Percentiles rank a stretch among this genome's conserved stretches.
Evolutionary conservation across 108 stramenopile species (phyloP).

Genomic region (Aurantiochytrium sp.): DNA sequence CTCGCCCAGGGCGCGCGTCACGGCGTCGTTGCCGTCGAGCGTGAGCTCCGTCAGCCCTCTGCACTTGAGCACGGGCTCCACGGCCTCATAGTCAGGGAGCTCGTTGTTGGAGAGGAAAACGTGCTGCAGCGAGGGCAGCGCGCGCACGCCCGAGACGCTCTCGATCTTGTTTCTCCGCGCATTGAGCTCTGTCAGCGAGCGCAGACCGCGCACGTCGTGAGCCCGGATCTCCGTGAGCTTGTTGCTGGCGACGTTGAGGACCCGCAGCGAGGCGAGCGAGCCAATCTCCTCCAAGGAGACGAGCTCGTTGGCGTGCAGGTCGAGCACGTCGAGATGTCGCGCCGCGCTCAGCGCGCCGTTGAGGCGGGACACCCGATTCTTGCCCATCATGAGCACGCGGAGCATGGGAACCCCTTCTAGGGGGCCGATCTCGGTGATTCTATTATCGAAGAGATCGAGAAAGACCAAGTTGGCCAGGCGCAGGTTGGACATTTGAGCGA

Average conservation of each 20-base stretch:
- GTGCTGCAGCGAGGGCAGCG: conserved; percentile 45
- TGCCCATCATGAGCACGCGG: conserved; percentile 55
- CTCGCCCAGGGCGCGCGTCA: background rate
- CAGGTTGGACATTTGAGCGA: conserved; percentile 39
- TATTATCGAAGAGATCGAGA: conserved; percentile 57
- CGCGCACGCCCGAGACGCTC: conserved; percentile 34
- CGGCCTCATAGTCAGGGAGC: background rate
- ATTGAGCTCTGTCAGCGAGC: conserved; percentile 55
- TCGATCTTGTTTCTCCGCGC: conserved; percentile 45
- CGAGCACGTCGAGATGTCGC: conserved; percentile 53
- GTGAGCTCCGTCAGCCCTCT: conserved; percentile 47
- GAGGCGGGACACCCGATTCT: conserved; percentile 47
- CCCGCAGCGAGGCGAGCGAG: conserved; percentile 42
- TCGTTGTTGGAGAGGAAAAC: conserved; percentile 54
- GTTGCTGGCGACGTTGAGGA: conserved; percentile 57
- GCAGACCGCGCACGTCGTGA: conserved; percentile 30
- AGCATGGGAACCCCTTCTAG: conserved; percentile 40
- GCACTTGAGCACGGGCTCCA: conserved; percentile 28
- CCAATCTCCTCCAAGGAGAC: conserved; percentile 41
- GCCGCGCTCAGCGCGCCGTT: conserved; percentile 38
- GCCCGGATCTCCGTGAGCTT: conserved; percentile 38
- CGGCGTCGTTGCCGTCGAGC: conserved; percentile 47
- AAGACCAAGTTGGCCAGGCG: conserved; percentile 51
- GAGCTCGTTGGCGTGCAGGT: conserved; percentile 54
- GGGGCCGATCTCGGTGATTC: conserved; percentile 36